Base-by-base conservation (phyloP, 306 rosid genomes). In the Vachellia pachyceras region DNA sequence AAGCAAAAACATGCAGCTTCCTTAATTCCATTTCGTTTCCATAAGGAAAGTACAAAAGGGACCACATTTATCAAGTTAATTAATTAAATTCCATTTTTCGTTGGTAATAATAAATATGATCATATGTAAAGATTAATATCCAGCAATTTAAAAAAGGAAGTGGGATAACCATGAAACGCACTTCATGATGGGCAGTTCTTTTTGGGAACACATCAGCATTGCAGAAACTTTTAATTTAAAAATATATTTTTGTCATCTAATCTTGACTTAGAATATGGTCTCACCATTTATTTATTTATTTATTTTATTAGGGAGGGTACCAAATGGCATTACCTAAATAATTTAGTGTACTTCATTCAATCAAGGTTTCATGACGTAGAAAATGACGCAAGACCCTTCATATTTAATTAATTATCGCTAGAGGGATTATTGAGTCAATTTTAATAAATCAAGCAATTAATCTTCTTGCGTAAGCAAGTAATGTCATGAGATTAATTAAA, bases 251-350 rank as follows among this genome's bases (percentile, higher is more conserved):
- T 67, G 15, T 10, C 49, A 40, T 67, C 47, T 17, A 18, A 69
- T 69, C 46, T 79, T 79, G 84, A 79, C 84, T 80, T n/a, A 4
- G 47, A 68, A 9, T 10, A 41, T 10, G 22, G 73, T 68, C 50
- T 10, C 33, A 25, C 61, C 61, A 54, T 54, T 63, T 14, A 13
- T 5, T 64, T 29, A n/a, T n/a, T 64, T 29, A 14, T 65, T 65
- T 35, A 65, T 35, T 33, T 7, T 35, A 65, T 35, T 33, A 3
- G 12, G 8, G 23, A 79, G 37, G 37, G 11, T 0, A 1, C 76
- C 35, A 23, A 22, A 23, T 58, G 37, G 42, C 55, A 0, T 5
- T 7, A 29, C 77, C 1, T 46, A 55, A 49, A 15, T 61, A 44
- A 60, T 17, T 23, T 50, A 12, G 11, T 17, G 60, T 35, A 76